Base-by-base conservation (phyloP, 2,329 filamentous ascomycete genomes). In the Aspergillus quadricinctus region DNA sequence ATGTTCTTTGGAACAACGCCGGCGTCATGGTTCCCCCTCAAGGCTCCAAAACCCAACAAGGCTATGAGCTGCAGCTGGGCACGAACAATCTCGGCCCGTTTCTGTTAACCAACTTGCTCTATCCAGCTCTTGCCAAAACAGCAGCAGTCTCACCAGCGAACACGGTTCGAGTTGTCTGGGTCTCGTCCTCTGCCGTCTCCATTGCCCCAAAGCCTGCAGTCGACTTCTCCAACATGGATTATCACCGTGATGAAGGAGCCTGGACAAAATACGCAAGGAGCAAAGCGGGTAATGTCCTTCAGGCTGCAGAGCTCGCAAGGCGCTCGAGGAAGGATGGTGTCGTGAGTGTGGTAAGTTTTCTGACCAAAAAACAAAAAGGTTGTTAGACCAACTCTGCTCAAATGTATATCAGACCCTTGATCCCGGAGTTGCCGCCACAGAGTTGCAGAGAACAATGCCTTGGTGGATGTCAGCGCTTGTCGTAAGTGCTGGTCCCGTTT, bases 1-100 rank as follows among this genome's bases (percentile, higher is more conserved):
- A 78, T 59, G 69, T 78, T 23, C 64, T 78, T 27, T 70, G 67
- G 46, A 75, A 78, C 63, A 78, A 77, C 54, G 75, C 73, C 0
- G 73, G 72, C 7, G 63, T 72, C 14, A 70, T 72, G 61, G 65
- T 62, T 14, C 70, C 73, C 3, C 70, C 75, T 1, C 52, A 52
- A 3, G 75, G 72, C 14, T 67, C 65, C 17, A 67, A 68, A 35
- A 68, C 69, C 17, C 28, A 49, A 21, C 63, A 74, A 55, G 71
- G 71, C n/a, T 59, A 69, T 48, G 72, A 77, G 49, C 57, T 69
- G 5, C 70, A 76, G 52, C 63, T 78, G 6, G 77, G 69, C 7
- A 75, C 71, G 5, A 77, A 79, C 56, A 72, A 68, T 53, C 53
- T 79, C 1, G 77, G 69, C 0, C 73, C 73, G 1, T 75, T 72